Evolutionary conservation across 2,329 filamentous ascomycete genomes (phyloP), one percentile per base, ranked within the genome.

Genomic region (Pseudopithomyces maydicus): DNA sequence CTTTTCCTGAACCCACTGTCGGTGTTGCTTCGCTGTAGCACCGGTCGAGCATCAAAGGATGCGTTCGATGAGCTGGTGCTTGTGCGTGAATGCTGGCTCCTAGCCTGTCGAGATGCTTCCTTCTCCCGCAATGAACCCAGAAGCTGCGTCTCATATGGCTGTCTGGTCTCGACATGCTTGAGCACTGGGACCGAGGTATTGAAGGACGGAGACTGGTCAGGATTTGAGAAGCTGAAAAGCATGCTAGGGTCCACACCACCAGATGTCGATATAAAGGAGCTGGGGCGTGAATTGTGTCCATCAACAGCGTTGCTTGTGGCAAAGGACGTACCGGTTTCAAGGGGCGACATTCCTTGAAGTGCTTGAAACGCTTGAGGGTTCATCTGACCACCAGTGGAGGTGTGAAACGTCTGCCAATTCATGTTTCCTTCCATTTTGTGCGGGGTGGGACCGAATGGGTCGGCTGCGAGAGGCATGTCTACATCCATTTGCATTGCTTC

Each of bases 231-330:
- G 59, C 78, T 79, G 57, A 79, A 77, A 2, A 80, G 65, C 66
- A 83, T 74, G 45, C 73, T 82, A 14, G 81, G 81, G 60, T 84
- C 76, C 10, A 83, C 80, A 29, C 76, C 74, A 17, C 74, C 70
- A 20, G 76, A 72, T 6, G 73, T 73, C 17, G 74, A 68, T 17
- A 71, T 61, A 48, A 75, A 76, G 7, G 74, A 75, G 54, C 43
- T 69, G 42, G 64, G 60, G 49, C 64, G 64, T 41, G 69, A 74
- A 41, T 38, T 56, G 7, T 59, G 59, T 14, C 41, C 58, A 38
- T 65, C 64, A 14, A 57, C 64, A 32, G 62, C 55, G 32, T 64
- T 66, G 49, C 52, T 70, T 12, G 59, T 58, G 17, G 60, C 52
- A 44, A 72, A 72, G 2, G 71, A 68, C n/a, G 62, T 33, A 38